Conservation (phyloP, 2,329 filamentous ascomycete genomes). For the Xylariales sp. region DNA sequence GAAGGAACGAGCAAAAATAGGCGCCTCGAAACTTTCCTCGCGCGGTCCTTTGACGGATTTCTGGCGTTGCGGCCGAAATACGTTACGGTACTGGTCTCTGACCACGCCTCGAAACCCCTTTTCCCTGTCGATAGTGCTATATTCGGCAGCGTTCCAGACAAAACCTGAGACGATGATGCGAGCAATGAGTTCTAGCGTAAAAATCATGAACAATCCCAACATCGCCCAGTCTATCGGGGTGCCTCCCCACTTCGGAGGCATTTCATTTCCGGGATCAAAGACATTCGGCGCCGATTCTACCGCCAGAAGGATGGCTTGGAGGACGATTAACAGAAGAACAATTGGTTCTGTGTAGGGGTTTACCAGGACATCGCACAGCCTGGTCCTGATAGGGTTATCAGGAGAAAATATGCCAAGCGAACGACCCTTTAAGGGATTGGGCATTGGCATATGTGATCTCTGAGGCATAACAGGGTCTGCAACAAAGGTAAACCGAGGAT, state of each 20-base stretch:
- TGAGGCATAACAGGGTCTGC: constrained; percentile 18
- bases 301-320: constrained; percentile 84
- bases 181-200: constrained; percentile 78
- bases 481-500: constrained; percentile 23
- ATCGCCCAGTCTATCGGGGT: constrained; percentile 74
- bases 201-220: constrained; percentile 79
- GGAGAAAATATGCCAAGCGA: constrained; percentile 81
- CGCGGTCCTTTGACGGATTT: constrained; percentile 56
- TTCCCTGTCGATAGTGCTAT: constrained; percentile 82
- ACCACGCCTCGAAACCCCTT: constrained; percentile 71
- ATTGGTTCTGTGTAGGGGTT: constrained; percentile 82
- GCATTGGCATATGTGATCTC: constrained; percentile 32
- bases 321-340: constrained; percentile 80
- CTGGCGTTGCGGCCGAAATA: constrained; percentile 80
- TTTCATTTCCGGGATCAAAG: constrained; percentile 54
- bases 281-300: constrained; percentile 76
- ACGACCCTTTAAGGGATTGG: constrained; percentile 82
- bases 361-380: constrained; percentile 78
- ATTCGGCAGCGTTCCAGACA: constrained; percentile 83
- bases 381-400: constrained; percentile 67
- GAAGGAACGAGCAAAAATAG: constrained; percentile 71
- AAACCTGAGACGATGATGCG: constrained; percentile 92
- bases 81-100: constrained; percentile 67
- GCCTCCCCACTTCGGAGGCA: constrained; percentile 59
- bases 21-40: constrained; percentile 44